Base-by-base conservation (phyloP, 2,329 filamentous ascomycete genomes). In the Hypoxylon sp. region DNA sequence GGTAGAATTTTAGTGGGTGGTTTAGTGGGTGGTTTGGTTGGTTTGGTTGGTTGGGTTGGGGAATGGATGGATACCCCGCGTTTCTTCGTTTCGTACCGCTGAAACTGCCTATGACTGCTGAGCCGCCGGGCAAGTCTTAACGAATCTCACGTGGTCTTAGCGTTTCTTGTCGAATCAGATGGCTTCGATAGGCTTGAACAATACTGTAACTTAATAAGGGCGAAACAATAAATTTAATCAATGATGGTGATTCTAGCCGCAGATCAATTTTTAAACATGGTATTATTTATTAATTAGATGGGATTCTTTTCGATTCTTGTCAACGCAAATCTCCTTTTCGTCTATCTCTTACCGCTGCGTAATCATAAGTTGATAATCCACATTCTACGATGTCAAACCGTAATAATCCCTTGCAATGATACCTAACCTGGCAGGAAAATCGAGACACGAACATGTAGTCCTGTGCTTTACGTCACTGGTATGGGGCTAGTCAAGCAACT, bases 381-480 rank as follows among this genome's bases (percentile, higher is more conserved):
- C 21, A 9, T 25, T 25, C 21, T 25, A 25, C 21, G 5, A 25
- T 6, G 9, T 25, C 21, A 25, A 6, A 9, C 16, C 21, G 16
- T 2, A n/a, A n/a, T n/a, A n/a, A n/a, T n/a, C n/a, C n/a, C n/a
- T n/a, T n/a, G n/a, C n/a, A n/a, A n/a, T n/a, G n/a, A n/a, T n/a
- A n/a, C n/a, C n/a, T n/a, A n/a, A n/a, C n/a, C n/a, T n/a, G n/a
- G n/a, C n/a, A n/a, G n/a, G n/a, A n/a, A n/a, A n/a, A n/a, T n/a
- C n/a, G n/a, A n/a, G n/a, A n/a, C n/a, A n/a, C n/a, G n/a, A n/a
- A n/a, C n/a, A n/a, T n/a, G n/a, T n/a, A n/a, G n/a, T n/a, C n/a
- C n/a, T n/a, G n/a, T n/a, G n/a, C 5, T 46, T 53, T 57, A 36
- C 54, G 49, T 57, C 50, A 57, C 38, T 34, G 41, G 38, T 45